These are phyloP conservation scores for Torulaspora quercuum DNA, from an alignment of 805 yeast species.

Conservation along the genomic window DNA sequence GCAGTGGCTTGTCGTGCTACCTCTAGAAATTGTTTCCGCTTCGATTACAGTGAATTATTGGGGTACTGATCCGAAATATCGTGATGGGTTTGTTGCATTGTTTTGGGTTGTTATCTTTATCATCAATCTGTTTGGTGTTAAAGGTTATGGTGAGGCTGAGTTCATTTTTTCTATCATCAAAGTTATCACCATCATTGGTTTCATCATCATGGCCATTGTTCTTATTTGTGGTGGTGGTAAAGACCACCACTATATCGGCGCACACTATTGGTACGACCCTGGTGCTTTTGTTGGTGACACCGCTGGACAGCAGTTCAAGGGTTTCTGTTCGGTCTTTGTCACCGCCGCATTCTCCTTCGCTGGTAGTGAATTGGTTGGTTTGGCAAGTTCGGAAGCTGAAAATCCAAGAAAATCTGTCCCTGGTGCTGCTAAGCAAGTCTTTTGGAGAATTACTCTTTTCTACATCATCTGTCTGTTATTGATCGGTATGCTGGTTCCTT, in stretches of 20 bases:
- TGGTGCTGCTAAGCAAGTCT: constrained; percentile 52
- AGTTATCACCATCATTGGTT: constrained; percentile 48
- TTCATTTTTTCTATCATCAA: constrained; percentile 48
- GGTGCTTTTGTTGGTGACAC: constrained; percentile 59
- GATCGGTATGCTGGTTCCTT: constrained; percentile 48
- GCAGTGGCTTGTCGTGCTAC: constrained; percentile 51
- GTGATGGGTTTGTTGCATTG: constrained; percentile 48
- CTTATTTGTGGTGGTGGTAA: constrained; percentile 48
- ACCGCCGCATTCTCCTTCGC: constrained; percentile 55
- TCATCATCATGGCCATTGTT: constrained; percentile 52
- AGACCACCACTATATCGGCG: constrained; percentile 42
- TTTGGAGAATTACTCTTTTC: constrained; percentile 51
- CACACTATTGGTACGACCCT: constrained; percentile 46
- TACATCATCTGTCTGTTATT: constrained; percentile 45
- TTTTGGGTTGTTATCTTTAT: constrained; percentile 48
- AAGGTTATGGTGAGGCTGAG: constrained; percentile 54
- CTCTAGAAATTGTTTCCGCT: constrained; percentile 52
- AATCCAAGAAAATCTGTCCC: constrained; percentile 49
- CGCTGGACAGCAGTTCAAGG: constrained; percentile 44
- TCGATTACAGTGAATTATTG: constrained; percentile 52
- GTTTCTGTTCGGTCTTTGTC: constrained; percentile 51
- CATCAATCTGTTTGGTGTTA: constrained; percentile 54
- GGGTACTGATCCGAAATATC: constrained; percentile 45
- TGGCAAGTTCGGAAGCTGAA: constrained; percentile 49
- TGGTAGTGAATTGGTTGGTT: constrained; percentile 51